Percentiles rank a stretch among this genome's conserved stretches.
phyloP scores from a whole-genome alignment of 495 filamentous ascomycete species.

The Achaetomiella virescens region DNA sequence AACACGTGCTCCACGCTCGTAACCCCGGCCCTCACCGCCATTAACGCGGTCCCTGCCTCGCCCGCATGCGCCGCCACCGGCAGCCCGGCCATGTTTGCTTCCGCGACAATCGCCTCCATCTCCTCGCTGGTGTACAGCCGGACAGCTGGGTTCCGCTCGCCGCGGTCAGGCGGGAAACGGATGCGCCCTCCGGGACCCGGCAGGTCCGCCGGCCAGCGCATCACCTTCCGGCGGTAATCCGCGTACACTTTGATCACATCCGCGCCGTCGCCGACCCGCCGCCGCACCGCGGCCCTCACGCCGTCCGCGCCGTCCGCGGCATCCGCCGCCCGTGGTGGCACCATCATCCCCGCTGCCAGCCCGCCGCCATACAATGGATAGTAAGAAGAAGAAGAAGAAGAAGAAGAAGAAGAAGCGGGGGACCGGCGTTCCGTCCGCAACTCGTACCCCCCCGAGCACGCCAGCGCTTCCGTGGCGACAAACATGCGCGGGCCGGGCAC shows the following conservation, averaged over 20 bases:
- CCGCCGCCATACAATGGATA: constrained; percentile 14
- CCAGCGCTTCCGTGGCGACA: constrained; percentile 45
- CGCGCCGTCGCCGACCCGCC: constrained; percentile 43
- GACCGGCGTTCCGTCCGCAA: constrained; percentile 39
- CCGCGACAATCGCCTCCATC: constrained; percentile 46
- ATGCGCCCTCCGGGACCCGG: constrained; percentile 18
- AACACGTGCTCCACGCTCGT: constrained; percentile 48
- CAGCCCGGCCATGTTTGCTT: constrained; percentile 34
- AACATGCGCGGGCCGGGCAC: constrained; percentile 48
- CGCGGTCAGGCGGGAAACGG: constrained; percentile 20
- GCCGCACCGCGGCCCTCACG: constrained; percentile 40
- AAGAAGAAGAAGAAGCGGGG: no score
- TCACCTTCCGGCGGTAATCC: constrained; percentile 43
- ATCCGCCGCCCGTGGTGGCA: constrained; percentile 37
- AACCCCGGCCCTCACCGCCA: constrained; percentile 45
- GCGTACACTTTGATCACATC: constrained; percentile 51
- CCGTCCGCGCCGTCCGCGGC: constrained; percentile 40
- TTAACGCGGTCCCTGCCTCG: constrained; percentile 36
- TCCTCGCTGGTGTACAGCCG: constrained; percentile 42
- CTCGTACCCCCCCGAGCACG: constrained; percentile 45
- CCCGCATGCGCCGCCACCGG: constrained; percentile 44
- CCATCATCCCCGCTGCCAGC: not conserved
- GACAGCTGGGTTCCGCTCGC: constrained; percentile 37
- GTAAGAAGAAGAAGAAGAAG: no score
- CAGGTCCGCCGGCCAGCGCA: constrained; percentile 38